These are phyloP conservation scores for Postia placenta DNA, from an alignment of 768 basidiomycete genomes.

Conservation along the genomic window DNA sequence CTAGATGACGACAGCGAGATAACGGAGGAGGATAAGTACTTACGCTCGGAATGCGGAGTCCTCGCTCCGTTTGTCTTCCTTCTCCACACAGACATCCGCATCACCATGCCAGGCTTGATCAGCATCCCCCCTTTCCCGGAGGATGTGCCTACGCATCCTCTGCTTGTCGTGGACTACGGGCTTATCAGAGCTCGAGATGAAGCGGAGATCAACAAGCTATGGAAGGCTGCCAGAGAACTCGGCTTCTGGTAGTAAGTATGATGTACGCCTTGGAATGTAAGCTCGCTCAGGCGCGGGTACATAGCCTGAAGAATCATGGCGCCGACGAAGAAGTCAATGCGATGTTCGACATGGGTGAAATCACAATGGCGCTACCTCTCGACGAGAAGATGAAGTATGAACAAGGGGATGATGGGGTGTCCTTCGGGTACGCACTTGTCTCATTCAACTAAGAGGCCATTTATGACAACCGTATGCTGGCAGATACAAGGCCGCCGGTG, in stretches of 20 bases:
- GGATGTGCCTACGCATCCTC: constrained; percentile 46
- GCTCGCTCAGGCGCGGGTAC: not conserved
- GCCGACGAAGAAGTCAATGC: constrained; percentile 38
- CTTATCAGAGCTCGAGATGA: constrained; percentile 36
- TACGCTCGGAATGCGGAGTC: not conserved
- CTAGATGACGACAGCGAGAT: not conserved
- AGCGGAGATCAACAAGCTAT: constrained; percentile 44
- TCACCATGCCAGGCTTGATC: constrained; percentile 32
- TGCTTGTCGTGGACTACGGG: constrained; percentile 50
- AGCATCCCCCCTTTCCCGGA: constrained; percentile 39
- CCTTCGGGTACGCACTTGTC: constrained; percentile 38
- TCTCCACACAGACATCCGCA: constrained; percentile 27
- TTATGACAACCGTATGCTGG: constrained; percentile 16
- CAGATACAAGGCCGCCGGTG: constrained; percentile 58
- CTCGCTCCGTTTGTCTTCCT: not conserved
- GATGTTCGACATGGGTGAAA: constrained; percentile 53
- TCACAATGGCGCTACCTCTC: constrained; percentile 45
- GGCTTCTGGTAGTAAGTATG: constrained; percentile 66
- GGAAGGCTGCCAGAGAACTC: constrained; percentile 50
- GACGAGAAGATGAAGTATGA: constrained; percentile 56
- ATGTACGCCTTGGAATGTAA: constrained; percentile 10
- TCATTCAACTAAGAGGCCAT: constrained; percentile 14
- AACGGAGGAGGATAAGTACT: not conserved
- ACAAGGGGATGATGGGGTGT: constrained; percentile 43
- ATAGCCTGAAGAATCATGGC: constrained; percentile 52